phyloP scores from a whole-genome alignment of 225 moss, liverwort and hornwort genomes.

The Pseudoscleropodium purum region DNA sequence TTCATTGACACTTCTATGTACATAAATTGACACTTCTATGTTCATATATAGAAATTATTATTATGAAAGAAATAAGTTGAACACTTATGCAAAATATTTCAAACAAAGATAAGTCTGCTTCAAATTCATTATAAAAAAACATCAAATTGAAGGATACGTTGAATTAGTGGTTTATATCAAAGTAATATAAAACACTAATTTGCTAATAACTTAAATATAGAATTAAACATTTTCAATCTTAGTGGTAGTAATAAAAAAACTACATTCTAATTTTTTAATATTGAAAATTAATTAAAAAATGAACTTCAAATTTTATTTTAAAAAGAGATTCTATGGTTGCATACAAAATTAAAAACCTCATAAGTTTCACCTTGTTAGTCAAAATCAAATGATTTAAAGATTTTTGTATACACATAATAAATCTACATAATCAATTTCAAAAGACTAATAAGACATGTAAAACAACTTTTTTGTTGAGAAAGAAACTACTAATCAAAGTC shows the following conservation, averaged over 20 bases:
- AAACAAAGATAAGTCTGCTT: no score
- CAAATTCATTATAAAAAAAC: no score
- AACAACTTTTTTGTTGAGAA: not conserved
- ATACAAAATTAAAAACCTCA: not conserved
- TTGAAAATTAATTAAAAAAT: not conserved
- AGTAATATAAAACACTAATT: not conserved
- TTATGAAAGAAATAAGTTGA: no score
- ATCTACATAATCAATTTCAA: not conserved
- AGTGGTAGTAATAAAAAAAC: not conserved
- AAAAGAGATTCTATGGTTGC: not conserved
- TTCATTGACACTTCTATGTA: no score
- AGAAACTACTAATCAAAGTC: not conserved
- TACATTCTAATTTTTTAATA: not conserved
- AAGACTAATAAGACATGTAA: not conserved
- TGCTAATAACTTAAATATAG: not conserved
- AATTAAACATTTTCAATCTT: not conserved
- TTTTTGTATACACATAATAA: not conserved
- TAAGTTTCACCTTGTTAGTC: not conserved
- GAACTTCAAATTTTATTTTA: not conserved
- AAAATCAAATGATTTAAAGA: not conserved
- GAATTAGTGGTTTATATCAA: not conserved
- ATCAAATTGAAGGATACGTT: not conserved
- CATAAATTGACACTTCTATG: no score
- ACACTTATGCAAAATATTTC: no score
- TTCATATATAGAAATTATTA: no score